Conservation (phyloP, 306 rosid genomes). For the Dalbergia cultrata region DNA sequence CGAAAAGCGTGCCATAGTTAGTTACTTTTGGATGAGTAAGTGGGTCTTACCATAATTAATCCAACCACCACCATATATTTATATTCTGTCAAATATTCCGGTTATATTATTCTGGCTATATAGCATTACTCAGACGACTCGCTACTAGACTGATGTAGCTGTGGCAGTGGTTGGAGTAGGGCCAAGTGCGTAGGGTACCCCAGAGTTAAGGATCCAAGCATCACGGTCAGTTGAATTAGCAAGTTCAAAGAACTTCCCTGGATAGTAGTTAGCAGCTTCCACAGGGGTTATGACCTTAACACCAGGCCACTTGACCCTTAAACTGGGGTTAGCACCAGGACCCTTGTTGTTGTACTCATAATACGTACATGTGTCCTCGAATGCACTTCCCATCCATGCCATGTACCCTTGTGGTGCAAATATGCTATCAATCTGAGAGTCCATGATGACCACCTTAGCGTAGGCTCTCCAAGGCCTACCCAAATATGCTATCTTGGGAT, state of each 20-base stretch:
- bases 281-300: constrained; percentile 33
- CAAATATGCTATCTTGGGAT: constrained; percentile 48
- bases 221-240: constrained; percentile 37
- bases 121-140: too few species aligned
- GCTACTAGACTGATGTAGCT: background rate
- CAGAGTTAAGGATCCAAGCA: constrained; percentile 58
- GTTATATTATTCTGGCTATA: too few species aligned
- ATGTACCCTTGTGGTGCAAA: constrained; percentile 64
- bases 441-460: constrained; percentile 71
- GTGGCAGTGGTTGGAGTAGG: background rate
- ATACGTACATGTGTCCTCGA: constrained; percentile 53
- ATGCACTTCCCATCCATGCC: constrained; percentile 55
- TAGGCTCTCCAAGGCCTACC: constrained; percentile 78
- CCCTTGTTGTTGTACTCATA: constrained; percentile 67
- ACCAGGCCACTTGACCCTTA: constrained; percentile 67
- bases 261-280: constrained; percentile 50
- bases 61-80: too few species aligned
- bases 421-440: constrained; percentile 54
- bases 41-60: too few species aligned
- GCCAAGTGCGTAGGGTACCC: constrained; percentile 40
- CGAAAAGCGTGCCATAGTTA: too few species aligned
- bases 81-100: too few species aligned
- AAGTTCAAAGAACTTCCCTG: constrained; percentile 44
- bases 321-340: constrained; percentile 41
- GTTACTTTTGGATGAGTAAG: too few species aligned